phyloP scores from a whole-genome alignment of 345 rosid genomes.

The Dimocarpus longan region DNA sequence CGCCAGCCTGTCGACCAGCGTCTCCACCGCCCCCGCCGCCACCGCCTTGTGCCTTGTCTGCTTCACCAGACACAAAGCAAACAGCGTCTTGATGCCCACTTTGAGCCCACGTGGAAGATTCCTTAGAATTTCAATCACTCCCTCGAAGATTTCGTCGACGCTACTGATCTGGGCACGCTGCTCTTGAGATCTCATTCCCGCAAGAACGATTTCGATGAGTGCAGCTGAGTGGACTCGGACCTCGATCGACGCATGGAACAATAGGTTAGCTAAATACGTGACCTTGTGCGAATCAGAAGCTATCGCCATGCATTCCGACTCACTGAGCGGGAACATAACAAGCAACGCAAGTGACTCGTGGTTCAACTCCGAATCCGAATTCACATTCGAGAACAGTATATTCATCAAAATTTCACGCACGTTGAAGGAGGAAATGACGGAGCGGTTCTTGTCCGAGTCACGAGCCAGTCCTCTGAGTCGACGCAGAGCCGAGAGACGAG shows the following conservation, averaged over 20 bases:
- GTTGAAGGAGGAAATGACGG: constrained; percentile 63
- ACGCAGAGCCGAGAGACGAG: constrained; percentile 77
- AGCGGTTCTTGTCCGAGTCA: constrained; percentile 83
- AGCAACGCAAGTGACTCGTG: constrained; percentile 70
- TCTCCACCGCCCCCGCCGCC: constrained; percentile 71
- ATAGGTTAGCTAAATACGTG: constrained; percentile 42
- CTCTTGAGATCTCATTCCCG: constrained; percentile 68
- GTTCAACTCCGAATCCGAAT: constrained; percentile 45
- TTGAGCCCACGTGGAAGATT: constrained; percentile 68
- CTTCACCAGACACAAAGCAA: constrained; percentile 80
- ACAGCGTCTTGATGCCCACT: constrained; percentile 74
- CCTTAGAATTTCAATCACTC: constrained; percentile 67
- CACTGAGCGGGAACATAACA: constrained; percentile 65
- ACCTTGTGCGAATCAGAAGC: constrained; percentile 57
- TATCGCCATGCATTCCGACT: constrained; percentile 59
- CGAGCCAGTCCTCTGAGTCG: constrained; percentile 82
- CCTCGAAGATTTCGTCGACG: constrained; percentile 64
- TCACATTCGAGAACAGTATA: constrained; percentile 47
- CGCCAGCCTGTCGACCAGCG: constrained; percentile 62
- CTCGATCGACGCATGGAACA: constrained; percentile 64
- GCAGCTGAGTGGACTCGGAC: constrained; percentile 80
- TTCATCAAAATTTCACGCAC: constrained; percentile 45
- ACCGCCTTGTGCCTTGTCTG: constrained; percentile 83
- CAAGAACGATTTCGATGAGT: constrained; percentile 71
- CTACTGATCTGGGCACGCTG: constrained; percentile 57